phyloP scores from a whole-genome alignment of 1,284 basidiomycete genomes.

The Stereum hirsutum region DNA sequence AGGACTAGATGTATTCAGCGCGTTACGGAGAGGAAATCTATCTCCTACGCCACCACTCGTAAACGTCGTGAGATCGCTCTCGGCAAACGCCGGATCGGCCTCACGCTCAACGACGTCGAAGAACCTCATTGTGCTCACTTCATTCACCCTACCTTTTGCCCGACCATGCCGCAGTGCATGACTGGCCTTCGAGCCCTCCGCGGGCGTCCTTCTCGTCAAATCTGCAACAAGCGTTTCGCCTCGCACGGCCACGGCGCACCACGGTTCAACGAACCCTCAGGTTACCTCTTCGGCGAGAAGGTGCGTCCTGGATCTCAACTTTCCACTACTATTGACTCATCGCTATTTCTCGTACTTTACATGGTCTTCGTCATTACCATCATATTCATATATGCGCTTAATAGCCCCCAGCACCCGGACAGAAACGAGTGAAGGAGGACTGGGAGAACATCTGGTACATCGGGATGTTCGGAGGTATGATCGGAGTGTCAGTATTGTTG shows the following conservation, averaged over 20 bases:
- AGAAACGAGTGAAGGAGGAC: conserved; percentile 78
- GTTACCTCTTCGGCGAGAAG: conserved; percentile 85
- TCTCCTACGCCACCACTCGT: too few species aligned
- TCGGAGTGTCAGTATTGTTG: conserved; percentile 64
- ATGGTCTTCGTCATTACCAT: too few species aligned
- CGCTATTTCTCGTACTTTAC: background rate
- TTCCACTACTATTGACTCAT: background rate
- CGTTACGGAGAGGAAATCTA: too few species aligned
- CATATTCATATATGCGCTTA: background rate
- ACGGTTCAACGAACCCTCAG: conserved; percentile 83
- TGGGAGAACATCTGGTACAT: conserved; percentile 88
- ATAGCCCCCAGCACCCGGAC: conserved; percentile 68
- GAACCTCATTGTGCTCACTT: too few species aligned
- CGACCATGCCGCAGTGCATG: too few species aligned
- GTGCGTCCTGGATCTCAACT: too few species aligned
- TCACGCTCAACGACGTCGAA: too few species aligned
- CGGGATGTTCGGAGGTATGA: conserved; percentile 89
- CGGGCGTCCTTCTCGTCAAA: conserved; percentile 9
- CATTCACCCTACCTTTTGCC: conserved; percentile 7
- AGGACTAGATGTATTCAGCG: too few species aligned
- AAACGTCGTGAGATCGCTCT: too few species aligned
- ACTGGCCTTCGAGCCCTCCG: conserved; percentile 12
- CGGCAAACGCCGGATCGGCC: too few species aligned
- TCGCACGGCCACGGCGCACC: conserved; percentile 63
- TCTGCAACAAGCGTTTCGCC: conserved; percentile 38